phyloP scores from a whole-genome alignment of 2,329 filamentous ascomycete genomes.

The Trichothecium roseum region DNA sequence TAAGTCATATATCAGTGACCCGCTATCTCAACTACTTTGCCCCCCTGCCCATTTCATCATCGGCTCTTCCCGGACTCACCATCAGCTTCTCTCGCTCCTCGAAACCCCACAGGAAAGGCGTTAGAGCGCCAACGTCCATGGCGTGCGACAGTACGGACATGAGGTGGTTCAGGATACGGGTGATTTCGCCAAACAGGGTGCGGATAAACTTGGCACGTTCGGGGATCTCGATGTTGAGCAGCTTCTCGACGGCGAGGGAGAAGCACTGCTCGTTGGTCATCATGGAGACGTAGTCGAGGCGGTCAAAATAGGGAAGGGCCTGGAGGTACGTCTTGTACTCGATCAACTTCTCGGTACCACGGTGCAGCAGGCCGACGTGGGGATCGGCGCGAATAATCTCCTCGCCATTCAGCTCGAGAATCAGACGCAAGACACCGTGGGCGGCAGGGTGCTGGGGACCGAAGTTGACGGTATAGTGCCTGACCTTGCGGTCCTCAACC shows the following conservation, averaged over 20 bases:
- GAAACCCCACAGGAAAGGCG: constrained; percentile 98
- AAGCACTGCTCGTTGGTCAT: constrained; percentile 99
- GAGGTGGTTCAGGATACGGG: constrained; percentile 87
- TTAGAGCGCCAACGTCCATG: constrained; percentile 97
- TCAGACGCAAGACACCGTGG: constrained; percentile 94
- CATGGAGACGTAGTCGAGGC: constrained; percentile 98
- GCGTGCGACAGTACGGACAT: constrained; percentile 97
- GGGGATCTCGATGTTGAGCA: constrained; percentile 92
- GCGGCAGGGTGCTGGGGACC: constrained; percentile 97
- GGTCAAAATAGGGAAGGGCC: constrained; percentile 96
- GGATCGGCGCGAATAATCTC: constrained; percentile 95
- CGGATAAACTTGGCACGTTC: constrained; percentile 95
- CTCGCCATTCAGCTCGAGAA: constrained; percentile 95
- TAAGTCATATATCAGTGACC: background rate
- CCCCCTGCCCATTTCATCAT: background rate
- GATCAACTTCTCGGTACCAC: constrained; percentile 98
- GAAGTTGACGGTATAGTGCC: constrained; percentile 99
- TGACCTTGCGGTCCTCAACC: constrained; percentile 66
- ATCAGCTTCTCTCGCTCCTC: constrained; percentile 99
- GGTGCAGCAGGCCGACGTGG: constrained; percentile 90
- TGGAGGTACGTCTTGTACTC: constrained; percentile 99
- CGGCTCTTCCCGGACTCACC: too few species aligned
- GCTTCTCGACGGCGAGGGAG: constrained; percentile 90
- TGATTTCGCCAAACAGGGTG: constrained; percentile 92
- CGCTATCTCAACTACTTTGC: too few species aligned